Base-by-base conservation (phyloP, 129 eudicot genomes). In the Helichrysum umbraculigerum region DNA sequence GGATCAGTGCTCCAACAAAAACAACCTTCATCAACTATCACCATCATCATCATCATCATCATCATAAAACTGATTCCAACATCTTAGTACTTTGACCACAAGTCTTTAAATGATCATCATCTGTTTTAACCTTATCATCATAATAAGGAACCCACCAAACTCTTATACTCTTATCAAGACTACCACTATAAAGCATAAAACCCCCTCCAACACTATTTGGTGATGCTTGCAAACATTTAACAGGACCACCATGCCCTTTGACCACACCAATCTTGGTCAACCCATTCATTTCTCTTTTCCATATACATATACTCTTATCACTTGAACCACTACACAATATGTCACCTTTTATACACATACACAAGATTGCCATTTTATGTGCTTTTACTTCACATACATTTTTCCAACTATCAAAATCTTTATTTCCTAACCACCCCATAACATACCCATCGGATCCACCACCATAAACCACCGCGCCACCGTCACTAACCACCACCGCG, bases 141-240 rank as follows among this genome's bases (percentile, higher is more conserved):
- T 77, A 83, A 67, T 72, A 79, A 3, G 98, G 91, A 60, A 94
- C 93, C 99, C 96, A 91, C 99, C 99, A 94, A 81, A 94, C 99
- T 68, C 97, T 87, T 7, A 91, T 69, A 79, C 93, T 91, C 77
- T 83, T 89, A 60, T 94, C 99, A 67, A 91, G 90, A 47, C 99
- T 85, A 8, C 97, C 99, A 83, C 93, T 91, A 66, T 91, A 94
- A n/a, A 94, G 79, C 92, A 94, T 76, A 59, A 87, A 91, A 25
- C 97, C 97, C 28, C 89, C 96, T 50, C 97, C 97, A 72, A 89
- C 84, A 79, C 81, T 73, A 56, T 70, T 78, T 1, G 81, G 74
- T 19, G 89, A 88, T 4, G 86, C 90, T 59, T 91, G 97, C 76
- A 94, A 70, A 75, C 99, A 94, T 73, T 86, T 94, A 7, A 94